Evolutionary conservation across 768 basidiomycete species (phyloP), one percentile per base, ranked within the genome.

Genomic region (Termitomyces sp.): DNA sequence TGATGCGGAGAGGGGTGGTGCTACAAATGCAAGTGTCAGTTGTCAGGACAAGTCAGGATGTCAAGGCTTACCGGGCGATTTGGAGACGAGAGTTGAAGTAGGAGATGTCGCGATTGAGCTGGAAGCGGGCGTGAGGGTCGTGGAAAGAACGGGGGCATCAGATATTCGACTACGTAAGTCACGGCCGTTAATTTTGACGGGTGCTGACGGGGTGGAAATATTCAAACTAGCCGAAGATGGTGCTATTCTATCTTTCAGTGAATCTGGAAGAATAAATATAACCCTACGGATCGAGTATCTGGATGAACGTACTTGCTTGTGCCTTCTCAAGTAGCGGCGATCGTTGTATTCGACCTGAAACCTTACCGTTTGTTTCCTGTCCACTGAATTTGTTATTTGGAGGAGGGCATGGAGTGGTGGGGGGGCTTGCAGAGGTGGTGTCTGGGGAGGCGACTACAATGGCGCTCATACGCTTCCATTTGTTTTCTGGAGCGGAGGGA

Each of bases 391-490:
- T 25, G 28, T n/a, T 40, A 5, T 41, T 47, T n/a, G 57, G 46
- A 34, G 43, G 37, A 32, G 43, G 43, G 23, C 37, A 50, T 34
- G 55, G 46, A 23, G 54, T 49, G 3, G 40, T 16, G 11, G 57
- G 35, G 35, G 19, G 23, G 19, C 34, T 57, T 44, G 51, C 17
- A 9, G 54, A 45, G 12, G 54, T 48, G 43, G 27, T 50, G 44
- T 46, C 50, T 37, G 56, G 34, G 19, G 53, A 34, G 3, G 57
- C 7, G 7, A 59, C 25, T 39, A 43, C 41, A 34, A 46, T 57
- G 50, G 47, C 25, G 17, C 56, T 56, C 10, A 73, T 65, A 16
- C 69, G 67, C 57, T 69, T 72, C 70, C 73, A 74, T 56, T 72
- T 73, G 14, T 51, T 63, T 37, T 59, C 51, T 8, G 32, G 37